Base-by-base conservation (phyloP, 2,329 filamentous ascomycete species). In the Claviceps lovelessii region DNA sequence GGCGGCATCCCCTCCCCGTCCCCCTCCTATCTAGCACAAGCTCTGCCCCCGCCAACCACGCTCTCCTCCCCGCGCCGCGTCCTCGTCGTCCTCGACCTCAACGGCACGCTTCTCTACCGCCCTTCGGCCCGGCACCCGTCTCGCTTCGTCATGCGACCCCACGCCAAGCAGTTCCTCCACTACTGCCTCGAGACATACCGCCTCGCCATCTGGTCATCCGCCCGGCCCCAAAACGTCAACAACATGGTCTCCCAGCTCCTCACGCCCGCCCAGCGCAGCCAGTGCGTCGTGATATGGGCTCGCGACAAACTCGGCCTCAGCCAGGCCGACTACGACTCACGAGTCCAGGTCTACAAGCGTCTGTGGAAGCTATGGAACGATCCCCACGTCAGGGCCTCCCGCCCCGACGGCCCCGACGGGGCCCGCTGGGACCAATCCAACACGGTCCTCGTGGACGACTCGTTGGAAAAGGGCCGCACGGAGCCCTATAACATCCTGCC, bases 131-230 rank as follows among this genome's bases (percentile, higher is more conserved):
- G 65, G 31, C 64, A 63, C 1, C 69, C 71, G 7, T 76, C 73
- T 10, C 66, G 68, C 46, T 87, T 90, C 65, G 70, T 82, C 47
- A 71, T 77, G 59, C 85, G 93, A 0, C 87, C 87, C 0, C 76
- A 83, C 59, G 77, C 93, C 1, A 62, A 72, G 3, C 60, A 71
- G 0, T 96, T 98, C 67, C 71, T 97, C 4, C 64, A 76, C 33
- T 88, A 90, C 67, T 79, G 90, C 60, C 76, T 95, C 61, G 70
- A 78, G 13, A 83, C 84, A 56, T 91, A 94, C 72, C 74, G 76
- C 53, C 85, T 95, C 35, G 88, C 90, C 71, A 80, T 97, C 56
- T 98, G 91, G 90, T 95, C 91, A 1, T 95, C 88, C 7, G 90
- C 91, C 0, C 79, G 77, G 23, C 84, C 83, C 0, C 68, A 77